These are phyloP conservation scores for Medicago ruthenica DNA, from an alignment of 306 rosid species.

Conservation along the genomic window DNA sequence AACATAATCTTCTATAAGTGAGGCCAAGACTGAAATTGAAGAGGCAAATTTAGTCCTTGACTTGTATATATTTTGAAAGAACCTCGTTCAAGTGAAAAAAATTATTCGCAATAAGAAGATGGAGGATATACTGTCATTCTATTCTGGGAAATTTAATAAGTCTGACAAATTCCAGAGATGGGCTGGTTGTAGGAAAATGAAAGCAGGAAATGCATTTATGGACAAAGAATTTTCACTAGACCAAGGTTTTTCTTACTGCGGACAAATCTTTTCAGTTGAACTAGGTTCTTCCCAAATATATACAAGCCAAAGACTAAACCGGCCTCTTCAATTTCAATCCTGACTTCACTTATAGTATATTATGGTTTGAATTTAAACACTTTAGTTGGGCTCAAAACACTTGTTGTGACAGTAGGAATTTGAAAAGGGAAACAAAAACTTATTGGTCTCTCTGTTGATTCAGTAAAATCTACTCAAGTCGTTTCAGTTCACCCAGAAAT, in stretches of 20 bases:
- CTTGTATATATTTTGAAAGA: no score
- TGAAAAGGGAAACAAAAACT: slow-evolving; percentile 91
- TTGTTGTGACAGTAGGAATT: slow-evolving; percentile 76
- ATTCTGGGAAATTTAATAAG: slow-evolving; percentile 77
- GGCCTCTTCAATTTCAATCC: no score
- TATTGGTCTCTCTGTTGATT: slow-evolving; percentile 60
- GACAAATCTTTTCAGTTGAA: no score
- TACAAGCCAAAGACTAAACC: no score
- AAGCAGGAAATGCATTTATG: slow-evolving; percentile 67
- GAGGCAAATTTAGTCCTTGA: slow-evolving; percentile 65
- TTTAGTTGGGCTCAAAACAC: slow-evolving; percentile 65
- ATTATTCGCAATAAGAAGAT: slow-evolving; percentile 65
- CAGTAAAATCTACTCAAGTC: slow-evolving; percentile 60
- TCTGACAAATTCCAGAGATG: slow-evolving; percentile 74
- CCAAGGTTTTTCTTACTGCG: slow-evolving; percentile 41
- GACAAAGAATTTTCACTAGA: slow-evolving; percentile 79
- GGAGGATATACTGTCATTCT: slow-evolving; percentile 78
- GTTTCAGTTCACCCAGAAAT: slow-evolving; percentile 69
- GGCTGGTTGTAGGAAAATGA: slow-evolving; percentile 72
- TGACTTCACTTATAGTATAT: no score
- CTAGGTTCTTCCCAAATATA: slow-evolving; percentile 49
- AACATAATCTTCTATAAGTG: no score
- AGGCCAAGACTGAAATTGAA: no score
- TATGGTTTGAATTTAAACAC: no score
- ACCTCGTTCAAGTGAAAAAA: slow-evolving; percentile 69